Evolutionary conservation across 768 basidiomycete genomes (phyloP), one percentile per base, ranked within the genome.

Genomic region (Exidia glandulosa): DNA sequence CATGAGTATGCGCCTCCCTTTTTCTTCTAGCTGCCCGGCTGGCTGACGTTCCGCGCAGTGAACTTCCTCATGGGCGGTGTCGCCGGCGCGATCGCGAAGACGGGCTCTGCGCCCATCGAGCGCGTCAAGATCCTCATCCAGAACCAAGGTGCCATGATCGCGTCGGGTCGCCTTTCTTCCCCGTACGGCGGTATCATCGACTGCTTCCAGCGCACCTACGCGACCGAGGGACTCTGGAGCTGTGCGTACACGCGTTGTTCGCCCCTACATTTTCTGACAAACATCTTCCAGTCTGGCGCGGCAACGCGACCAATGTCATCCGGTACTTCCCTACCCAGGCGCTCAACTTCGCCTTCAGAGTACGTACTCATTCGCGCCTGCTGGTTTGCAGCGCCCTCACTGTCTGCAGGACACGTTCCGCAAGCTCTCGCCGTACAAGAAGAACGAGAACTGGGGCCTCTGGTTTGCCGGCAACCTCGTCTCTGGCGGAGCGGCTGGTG

Each of bases 281-380:
- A 19, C 10, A 32, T n/a, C 5, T 57, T 9, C 36, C 62, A 71
- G 75, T 76, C 64, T 77, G 76, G 77, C 75, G 76, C 36, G 76
- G 77, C 30, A 77, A 77, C 58, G 72, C 73, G 45, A 72, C 77
- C 59, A 77, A 77, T 57, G 68, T 77, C 32, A 62, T 77, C 58
- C 72, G 76, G 56, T 77, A 78, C 70, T 77, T 77, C 66, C 77
- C 75, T 14, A 77, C 77, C 0, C 76, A 77, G 62, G 76, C 76
- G 0, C 65, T 77, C 56, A 78, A 77, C 67, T 77, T 77, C 60
- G 76, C 76, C n/a, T 76, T 77, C 74, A 76, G 57, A 32, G 29
- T 54, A 25, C 50, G 50, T 19, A 27, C 4, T 13, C 13, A 29
- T 32, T n/a, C 3, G 32, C 33, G 16, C 36, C 6, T 52, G 30